phyloP scores from a whole-genome alignment of 352 stramenopile species.

The Phytophthora vignae region DNA sequence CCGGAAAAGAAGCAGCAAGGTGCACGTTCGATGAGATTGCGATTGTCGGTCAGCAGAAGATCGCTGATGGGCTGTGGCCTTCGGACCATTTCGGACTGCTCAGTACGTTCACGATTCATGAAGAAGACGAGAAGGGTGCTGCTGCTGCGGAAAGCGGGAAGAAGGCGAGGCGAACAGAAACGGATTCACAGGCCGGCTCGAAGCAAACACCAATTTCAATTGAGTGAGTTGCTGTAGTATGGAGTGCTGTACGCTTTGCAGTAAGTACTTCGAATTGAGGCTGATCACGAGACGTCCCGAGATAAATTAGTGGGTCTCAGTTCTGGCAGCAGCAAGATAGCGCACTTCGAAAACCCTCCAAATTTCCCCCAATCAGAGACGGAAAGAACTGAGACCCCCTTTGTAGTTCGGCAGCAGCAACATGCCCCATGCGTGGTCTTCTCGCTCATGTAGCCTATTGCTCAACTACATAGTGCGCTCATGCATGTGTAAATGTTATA shows the following conservation, averaged over 20 bases:
- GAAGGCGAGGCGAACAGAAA: constrained; percentile 22
- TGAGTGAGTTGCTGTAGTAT: neutral
- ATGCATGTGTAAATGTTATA: no score
- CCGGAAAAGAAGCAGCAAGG: constrained; percentile 10
- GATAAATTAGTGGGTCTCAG: no score
- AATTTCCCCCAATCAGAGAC: no score
- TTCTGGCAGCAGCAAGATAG: no score
- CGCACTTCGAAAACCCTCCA: no score
- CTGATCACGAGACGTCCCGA: neutral
- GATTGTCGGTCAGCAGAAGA: constrained; percentile 72
- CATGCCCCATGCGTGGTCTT: no score
- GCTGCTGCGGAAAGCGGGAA: constrained; percentile 5
- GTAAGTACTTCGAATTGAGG: neutral
- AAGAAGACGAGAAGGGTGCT: constrained; percentile 15
- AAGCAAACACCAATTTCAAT: neutral
- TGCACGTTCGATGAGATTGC: constrained; percentile 53
- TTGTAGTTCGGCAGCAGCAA: no score
- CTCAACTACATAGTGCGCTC: no score
- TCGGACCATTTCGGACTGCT: constrained; percentile 83
- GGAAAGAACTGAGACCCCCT: no score
- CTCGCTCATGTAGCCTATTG: no score
- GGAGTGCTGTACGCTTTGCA: no score
- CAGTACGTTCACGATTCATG: constrained; percentile 49
- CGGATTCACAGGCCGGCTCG: neutral
- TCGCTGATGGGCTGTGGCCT: constrained; percentile 71